Evolutionary conservation across 306 rosid genomes (phyloP).

Genomic region (Cucumis hystrix): DNA sequence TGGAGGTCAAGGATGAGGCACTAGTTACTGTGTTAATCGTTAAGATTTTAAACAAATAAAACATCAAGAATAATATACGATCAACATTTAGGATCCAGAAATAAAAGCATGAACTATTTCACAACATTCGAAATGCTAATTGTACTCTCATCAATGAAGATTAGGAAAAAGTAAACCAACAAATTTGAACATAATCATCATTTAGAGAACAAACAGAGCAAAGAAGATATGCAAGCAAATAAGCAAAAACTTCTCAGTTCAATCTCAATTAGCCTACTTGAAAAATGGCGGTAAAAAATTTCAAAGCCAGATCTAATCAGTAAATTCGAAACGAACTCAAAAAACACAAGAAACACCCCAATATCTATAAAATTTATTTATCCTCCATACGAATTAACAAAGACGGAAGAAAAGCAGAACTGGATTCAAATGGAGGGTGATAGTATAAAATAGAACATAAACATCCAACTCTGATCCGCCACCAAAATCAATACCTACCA

Average conservation of each 20-base stretch:
- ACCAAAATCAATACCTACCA: no score
- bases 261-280: background rate
- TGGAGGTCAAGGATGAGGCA: no score
- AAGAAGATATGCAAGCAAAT: background rate
- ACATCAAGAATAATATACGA: background rate
- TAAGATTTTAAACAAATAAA: background rate
- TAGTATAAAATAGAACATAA: no score
- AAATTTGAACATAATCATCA: background rate
- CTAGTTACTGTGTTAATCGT: no score
- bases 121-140: background rate
- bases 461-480: no score
- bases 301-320: constrained; percentile 2
- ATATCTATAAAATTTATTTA: background rate
- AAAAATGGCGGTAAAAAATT: background rate
- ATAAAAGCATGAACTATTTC: background rate
- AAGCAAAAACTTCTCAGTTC: background rate
- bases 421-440: background rate
- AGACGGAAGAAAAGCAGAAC: background rate
- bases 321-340: background rate
- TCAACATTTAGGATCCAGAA: background rate
- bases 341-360: background rate
- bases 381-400: background rate
- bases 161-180: background rate
- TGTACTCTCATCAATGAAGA: background rate
- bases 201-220: background rate